A percentile compares a stretch with the other conserved stretches of the same genome.
These are phyloP conservation scores for Exserohilum rostratum DNA, from an alignment of 2,329 filamentous ascomycete species.

Conservation along the genomic window DNA sequence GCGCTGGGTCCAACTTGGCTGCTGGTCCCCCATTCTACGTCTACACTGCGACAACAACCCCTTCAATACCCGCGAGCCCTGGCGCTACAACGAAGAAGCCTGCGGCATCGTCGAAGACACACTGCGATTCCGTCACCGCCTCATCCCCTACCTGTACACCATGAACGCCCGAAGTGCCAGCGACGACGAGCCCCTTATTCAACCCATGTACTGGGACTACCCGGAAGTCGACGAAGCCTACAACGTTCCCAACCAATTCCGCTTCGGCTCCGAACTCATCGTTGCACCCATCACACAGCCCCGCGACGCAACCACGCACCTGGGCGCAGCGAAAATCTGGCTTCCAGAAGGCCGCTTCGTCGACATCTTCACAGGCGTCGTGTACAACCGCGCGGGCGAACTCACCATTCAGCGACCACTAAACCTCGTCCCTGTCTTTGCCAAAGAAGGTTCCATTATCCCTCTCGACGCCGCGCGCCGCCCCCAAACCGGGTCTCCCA, in stretches of 20 bases:
- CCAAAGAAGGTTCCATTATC: conserved; percentile 63
- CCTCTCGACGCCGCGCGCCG: conserved; percentile 57
- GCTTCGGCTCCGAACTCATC: conserved; percentile 63
- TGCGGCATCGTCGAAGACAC: conserved; percentile 56
- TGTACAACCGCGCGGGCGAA: conserved; percentile 64
- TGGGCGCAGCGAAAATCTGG: conserved; percentile 61
- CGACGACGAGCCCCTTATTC: conserved; percentile 60
- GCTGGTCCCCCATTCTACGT: conserved; percentile 66
- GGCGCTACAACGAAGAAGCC: conserved; percentile 59
- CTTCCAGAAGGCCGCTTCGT: conserved; percentile 61
- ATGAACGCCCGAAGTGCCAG: conserved; percentile 58
- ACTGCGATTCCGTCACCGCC: conserved; percentile 61
- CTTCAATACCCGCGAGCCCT: conserved; percentile 68
- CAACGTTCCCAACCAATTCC: conserved; percentile 62
- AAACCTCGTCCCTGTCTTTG: conserved; percentile 59
- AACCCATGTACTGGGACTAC: conserved; percentile 69
- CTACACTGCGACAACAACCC: conserved; percentile 64
- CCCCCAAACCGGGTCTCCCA: conserved; percentile 56
- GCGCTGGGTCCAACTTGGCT: conserved; percentile 67
- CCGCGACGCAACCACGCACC: conserved; percentile 54
- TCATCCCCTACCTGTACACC: conserved; percentile 67
- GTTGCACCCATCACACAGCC: conserved; percentile 64
- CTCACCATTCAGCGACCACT: conserved; percentile 60
- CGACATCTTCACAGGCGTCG: conserved; percentile 63
- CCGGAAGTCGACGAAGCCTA: conserved; percentile 62